These are phyloP conservation scores for Albugo candida DNA, from an alignment of 352 stramenopile species.

Conservation along the genomic window DNA sequence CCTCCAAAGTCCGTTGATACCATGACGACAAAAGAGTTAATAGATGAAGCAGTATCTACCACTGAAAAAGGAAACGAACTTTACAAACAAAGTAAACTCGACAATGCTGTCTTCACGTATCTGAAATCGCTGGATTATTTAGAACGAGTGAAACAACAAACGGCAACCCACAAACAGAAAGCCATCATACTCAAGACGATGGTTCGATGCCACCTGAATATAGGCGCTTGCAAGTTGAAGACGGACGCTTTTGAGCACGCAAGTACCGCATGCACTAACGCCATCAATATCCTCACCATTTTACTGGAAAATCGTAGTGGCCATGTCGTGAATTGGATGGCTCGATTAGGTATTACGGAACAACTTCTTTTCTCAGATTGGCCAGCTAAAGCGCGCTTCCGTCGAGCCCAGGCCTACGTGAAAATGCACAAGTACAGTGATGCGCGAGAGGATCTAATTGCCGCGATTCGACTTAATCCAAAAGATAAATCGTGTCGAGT, in stretches of 20 bases:
- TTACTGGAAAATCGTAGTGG: slow-evolving; percentile 51
- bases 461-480: slow-evolving; percentile 59
- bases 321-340: slow-evolving; percentile 76
- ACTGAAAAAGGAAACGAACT: slow-evolving; percentile 51
- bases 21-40: slow-evolving; percentile 63
- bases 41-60: slow-evolving; percentile 38
- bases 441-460: slow-evolving; percentile 54
- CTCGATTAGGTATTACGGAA: slow-evolving; percentile 45
- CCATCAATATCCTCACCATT: slow-evolving; percentile 57
- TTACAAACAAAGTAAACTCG: slow-evolving; percentile 32
- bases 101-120: slow-evolving; percentile 60
- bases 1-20: slow-evolving; percentile 38
- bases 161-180: slow-evolving; percentile 69
- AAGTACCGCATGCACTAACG: slow-evolving; percentile 66
- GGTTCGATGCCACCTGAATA: slow-evolving; percentile 77
- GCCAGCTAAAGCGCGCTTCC: slow-evolving; percentile 72
- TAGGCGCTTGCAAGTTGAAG: slow-evolving; percentile 72
- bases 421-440: slow-evolving; percentile 58
- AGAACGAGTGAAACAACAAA: slow-evolving; percentile 56
- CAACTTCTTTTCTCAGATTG: slow-evolving; percentile 72
- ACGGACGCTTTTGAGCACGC: slow-evolving; percentile 35
- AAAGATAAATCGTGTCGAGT: slow-evolving; percentile 64
- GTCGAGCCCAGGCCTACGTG: slow-evolving; percentile 48
- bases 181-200: slow-evolving; percentile 74
- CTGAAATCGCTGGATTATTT: slow-evolving; percentile 44